Evolutionary conservation across 1,284 basidiomycete genomes (phyloP).

Genomic region (Papiliotrema terrestris): DNA sequence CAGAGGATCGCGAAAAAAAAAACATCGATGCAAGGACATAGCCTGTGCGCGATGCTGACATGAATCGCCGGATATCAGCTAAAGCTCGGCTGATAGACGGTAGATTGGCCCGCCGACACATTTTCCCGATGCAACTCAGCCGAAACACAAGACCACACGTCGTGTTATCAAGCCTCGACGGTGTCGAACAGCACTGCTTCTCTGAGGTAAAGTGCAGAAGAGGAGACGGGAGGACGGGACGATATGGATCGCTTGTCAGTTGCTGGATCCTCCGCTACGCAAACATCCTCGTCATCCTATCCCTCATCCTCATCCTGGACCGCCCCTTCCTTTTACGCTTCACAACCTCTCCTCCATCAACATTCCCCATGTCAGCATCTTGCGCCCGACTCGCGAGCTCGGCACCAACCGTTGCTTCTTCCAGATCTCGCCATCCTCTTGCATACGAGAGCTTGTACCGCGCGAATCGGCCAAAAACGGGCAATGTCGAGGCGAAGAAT

Average conservation of each 20-base stretch:
- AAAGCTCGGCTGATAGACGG: no score
- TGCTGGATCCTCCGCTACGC: background rate
- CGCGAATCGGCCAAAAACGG: constrained; percentile 12
- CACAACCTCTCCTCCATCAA: background rate
- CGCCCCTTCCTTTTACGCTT: background rate
- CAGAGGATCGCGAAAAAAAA: no score
- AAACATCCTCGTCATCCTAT: constrained; percentile 7
- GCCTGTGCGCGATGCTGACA: no score
- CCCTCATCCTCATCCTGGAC: background rate
- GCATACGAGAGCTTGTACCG: background rate
- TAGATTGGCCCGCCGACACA: no score
- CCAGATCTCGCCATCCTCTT: background rate
- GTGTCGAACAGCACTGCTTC: no score
- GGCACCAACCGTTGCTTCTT: background rate
- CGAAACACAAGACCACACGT: no score
- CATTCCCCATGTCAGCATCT: background rate
- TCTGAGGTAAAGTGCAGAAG: no score
- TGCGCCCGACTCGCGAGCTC: background rate
- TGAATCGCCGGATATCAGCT: no score
- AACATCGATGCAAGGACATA: no score
- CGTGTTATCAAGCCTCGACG: no score
- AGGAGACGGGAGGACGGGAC: no score
- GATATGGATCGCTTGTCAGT: background rate
- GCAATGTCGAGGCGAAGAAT: constrained; percentile 17
- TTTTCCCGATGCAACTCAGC: no score